Conservation (phyloP, 1,284 basidiomycete species). For the Pseudozyma sp. region DNA sequence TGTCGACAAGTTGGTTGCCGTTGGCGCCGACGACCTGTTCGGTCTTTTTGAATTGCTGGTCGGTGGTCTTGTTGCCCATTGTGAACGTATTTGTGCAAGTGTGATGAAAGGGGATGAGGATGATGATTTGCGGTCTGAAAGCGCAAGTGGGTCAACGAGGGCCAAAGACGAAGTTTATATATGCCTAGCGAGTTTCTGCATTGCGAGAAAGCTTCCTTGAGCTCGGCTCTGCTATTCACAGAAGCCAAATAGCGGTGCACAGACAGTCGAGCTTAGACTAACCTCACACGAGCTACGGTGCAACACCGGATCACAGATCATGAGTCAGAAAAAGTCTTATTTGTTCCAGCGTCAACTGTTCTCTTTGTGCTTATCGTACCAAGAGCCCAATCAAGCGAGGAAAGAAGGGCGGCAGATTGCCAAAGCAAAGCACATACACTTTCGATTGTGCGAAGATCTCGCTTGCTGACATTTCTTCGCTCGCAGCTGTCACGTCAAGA, state of each 20-base stretch:
- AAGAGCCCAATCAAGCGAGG: not conserved
- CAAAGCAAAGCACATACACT: not conserved
- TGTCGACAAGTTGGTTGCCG: conserved; percentile 40
- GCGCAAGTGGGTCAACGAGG: not conserved
- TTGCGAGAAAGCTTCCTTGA: too few relatives aligned
- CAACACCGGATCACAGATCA: not conserved
- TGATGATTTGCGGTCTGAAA: not conserved
- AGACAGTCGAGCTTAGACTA: not conserved
- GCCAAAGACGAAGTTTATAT: not conserved
- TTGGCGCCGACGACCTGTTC: conserved; percentile 50
- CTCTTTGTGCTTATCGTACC: not conserved
- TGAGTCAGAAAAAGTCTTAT: conserved; percentile 2
- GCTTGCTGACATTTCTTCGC: too few relatives aligned
- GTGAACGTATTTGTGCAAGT: not conserved
- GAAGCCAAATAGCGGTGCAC: too few relatives aligned
- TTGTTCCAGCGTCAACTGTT: not conserved
- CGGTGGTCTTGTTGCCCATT: conserved; percentile 42
- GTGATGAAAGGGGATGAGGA: not conserved
- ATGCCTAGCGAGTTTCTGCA: not conserved
- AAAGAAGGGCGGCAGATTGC: not conserved
- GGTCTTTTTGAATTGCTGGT: conserved; percentile 47
- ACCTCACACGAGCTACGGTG: not conserved
- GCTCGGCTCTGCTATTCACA: too few relatives aligned
- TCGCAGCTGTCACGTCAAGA: conserved; percentile 20
- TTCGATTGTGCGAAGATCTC: not conserved